Base-by-base conservation (phyloP, 139 green algal species). In the Microglena sp. region DNA sequence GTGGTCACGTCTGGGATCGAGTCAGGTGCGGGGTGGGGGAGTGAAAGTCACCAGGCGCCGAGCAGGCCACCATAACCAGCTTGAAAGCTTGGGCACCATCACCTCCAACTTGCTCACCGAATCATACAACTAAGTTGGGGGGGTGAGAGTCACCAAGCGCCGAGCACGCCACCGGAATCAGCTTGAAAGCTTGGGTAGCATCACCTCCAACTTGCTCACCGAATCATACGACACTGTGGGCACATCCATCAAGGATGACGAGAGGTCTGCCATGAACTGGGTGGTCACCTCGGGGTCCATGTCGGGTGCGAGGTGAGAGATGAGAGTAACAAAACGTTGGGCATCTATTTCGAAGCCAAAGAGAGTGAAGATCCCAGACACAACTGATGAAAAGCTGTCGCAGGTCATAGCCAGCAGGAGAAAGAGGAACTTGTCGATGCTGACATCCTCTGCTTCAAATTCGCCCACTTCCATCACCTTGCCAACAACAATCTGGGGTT, bases 381-480 rank as follows among this genome's bases (percentile, higher is more conserved):
- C 62, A 22, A 77, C 68, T 15, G 68, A 28, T n/a, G 33, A 54
- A 55, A 80, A 80, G 65, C 66, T 68, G 46, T 81, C 74, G 46
- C 69, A 76, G 56, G 62, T 81, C 74, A 81, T 81, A 27, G 70
- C 74, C 28, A 81, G 69, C 60, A 77, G 62, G 24, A 81, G 56
- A 55, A 81, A 81, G 2, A 81, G 53, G 45, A 81, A 81, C 61
- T 77, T 76, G 55, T 74, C 35, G 30, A 74, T 30, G 5, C 59
- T 43, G 21, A 78, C 34, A 4, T 15, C 27, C 7, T 35, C 46
- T 2, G 34, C n/a, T 28, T 68, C 67, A 30, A 79, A 79, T 33
- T 35, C 58, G 44, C 69, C 74, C 1, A 69, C 69, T 31, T 70
- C 59, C 8, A 72, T 5, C 24, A 81, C 74, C 32, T 73, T 71